A percentile compares a stretch with the other conserved stretches of the same genome.
These are phyloP conservation scores for Citrullus amarus DNA, from an alignment of 306 rosid genomes.

Conservation along the genomic window DNA sequence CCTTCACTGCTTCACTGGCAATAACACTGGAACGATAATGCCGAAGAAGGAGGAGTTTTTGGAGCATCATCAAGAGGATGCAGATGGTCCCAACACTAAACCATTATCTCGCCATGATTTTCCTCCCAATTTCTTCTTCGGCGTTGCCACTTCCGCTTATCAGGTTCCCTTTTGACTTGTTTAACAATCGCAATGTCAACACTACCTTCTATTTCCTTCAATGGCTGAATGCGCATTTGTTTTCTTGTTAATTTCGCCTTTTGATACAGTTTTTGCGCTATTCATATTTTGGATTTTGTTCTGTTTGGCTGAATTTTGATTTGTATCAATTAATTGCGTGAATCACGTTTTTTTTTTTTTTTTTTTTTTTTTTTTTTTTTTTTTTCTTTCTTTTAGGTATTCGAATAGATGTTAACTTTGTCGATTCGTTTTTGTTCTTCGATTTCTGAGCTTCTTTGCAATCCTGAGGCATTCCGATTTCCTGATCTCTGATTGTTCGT, in stretches of 20 bases:
- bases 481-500: not conserved
- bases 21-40: conserved; percentile 18
- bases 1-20: not conserved
- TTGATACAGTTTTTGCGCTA: not conserved
- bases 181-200: not conserved
- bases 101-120: conserved; percentile 49
- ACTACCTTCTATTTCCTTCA: not conserved
- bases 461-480: not conserved
- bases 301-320: not conserved
- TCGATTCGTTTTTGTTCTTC: not conserved
- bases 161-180: conserved; percentile 34
- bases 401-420: not conserved
- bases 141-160: conserved; percentile 82
- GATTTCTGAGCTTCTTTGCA: not conserved
- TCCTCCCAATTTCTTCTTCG: conserved; percentile 73
- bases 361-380: no score
- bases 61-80: conserved; percentile 14
- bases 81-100: conserved; percentile 2
- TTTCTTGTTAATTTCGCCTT: not conserved
- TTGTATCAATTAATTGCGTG: not conserved
- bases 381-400: not conserved
- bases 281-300: not conserved
- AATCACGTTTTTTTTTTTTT: not conserved
- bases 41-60: conserved; percentile 30
- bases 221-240: not conserved